Evolutionary conservation across 768 basidiomycete species (phyloP).

Genomic region (Lentinula boryana): DNA sequence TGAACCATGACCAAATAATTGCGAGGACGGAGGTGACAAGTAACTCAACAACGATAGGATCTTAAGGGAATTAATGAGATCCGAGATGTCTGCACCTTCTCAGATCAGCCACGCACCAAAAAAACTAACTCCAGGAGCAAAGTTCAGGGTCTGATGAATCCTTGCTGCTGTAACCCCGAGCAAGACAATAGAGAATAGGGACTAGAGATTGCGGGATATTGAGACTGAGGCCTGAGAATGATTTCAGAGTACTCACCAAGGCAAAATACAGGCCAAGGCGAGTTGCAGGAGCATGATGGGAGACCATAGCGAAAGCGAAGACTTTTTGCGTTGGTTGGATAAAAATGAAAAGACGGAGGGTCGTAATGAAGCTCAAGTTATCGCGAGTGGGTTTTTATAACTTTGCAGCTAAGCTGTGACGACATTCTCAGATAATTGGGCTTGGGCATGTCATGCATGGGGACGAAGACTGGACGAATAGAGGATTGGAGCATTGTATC

Average conservation of each 20-base stretch:
- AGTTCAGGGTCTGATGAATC: not conserved
- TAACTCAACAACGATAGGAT: constrained; percentile 42
- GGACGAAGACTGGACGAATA: too few species aligned
- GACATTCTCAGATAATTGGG: not conserved
- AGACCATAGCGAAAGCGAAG: not conserved
- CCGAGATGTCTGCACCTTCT: too few species aligned
- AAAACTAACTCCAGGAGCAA: not conserved
- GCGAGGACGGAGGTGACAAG: constrained; percentile 35
- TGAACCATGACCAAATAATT: constrained; percentile 34
- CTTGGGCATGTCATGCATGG: too few species aligned
- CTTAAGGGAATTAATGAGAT: constrained; percentile 12
- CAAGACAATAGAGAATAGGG: not conserved
- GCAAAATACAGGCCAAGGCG: not conserved
- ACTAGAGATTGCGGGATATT: not conserved
- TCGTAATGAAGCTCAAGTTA: too few species aligned
- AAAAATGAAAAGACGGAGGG: too few species aligned
- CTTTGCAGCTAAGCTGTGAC: not conserved
- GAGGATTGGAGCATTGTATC: too few species aligned
- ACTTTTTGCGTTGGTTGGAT: not conserved
- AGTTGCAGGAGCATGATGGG: constrained; percentile 2
- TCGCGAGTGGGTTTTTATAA: not conserved
- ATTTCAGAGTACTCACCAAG: not conserved
- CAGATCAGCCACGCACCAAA: not conserved
- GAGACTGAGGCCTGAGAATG: too few species aligned
- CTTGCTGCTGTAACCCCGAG: not conserved